phyloP scores from a whole-genome alignment of 2,329 filamentous ascomycete species.

The Apiospora sp. region DNA sequence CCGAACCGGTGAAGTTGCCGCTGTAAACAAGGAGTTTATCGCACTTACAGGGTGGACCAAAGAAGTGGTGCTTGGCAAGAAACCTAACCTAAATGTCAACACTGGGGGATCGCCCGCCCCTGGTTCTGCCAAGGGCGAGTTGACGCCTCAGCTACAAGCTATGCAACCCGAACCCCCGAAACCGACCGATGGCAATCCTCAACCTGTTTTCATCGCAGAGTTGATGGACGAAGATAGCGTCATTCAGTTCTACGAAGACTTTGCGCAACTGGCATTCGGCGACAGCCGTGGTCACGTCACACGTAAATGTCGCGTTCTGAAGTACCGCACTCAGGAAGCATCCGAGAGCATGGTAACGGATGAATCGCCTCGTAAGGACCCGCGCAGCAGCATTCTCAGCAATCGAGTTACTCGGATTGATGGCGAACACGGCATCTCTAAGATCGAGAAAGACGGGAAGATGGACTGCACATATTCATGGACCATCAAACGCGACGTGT shows the following conservation, averaged over 20 bases:
- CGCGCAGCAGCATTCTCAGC: slow-evolving; percentile 60
- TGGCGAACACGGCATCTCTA: slow-evolving; percentile 80
- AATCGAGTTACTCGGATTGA: slow-evolving; percentile 69
- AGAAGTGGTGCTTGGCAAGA: slow-evolving; percentile 85
- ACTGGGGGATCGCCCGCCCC: slow-evolving; percentile 62
- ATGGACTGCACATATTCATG: slow-evolving; percentile 96
- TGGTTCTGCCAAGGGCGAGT: slow-evolving; percentile 52
- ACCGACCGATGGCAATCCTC: slow-evolving; percentile 59
- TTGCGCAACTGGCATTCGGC: slow-evolving; percentile 89
- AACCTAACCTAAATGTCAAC: slow-evolving; percentile 88
- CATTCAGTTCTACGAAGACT: slow-evolving; percentile 95
- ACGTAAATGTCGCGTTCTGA: slow-evolving; percentile 84
- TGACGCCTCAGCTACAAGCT: slow-evolving; percentile 60
- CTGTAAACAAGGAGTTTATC: slow-evolving; percentile 96
- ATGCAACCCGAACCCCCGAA: slow-evolving; percentile 51
- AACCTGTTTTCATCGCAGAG: slow-evolving; percentile 90
- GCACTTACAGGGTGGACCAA: slow-evolving; percentile 94
- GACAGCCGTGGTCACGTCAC: slow-evolving; percentile 87
- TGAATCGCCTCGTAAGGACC: slow-evolving; percentile 56
- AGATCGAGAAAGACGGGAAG: slow-evolving; percentile 85
- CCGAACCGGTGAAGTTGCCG: slow-evolving; percentile 92
- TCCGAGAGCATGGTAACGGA: slow-evolving; percentile 49
- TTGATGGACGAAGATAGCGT: slow-evolving; percentile 93
- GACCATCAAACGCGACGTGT: slow-evolving; percentile 95
- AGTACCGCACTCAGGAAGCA: slow-evolving; percentile 81